A percentile compares a stretch with the other conserved stretches of the same genome.
Conservation (phyloP, 805 yeast genomes). For the Starmerella floris region DNA sequence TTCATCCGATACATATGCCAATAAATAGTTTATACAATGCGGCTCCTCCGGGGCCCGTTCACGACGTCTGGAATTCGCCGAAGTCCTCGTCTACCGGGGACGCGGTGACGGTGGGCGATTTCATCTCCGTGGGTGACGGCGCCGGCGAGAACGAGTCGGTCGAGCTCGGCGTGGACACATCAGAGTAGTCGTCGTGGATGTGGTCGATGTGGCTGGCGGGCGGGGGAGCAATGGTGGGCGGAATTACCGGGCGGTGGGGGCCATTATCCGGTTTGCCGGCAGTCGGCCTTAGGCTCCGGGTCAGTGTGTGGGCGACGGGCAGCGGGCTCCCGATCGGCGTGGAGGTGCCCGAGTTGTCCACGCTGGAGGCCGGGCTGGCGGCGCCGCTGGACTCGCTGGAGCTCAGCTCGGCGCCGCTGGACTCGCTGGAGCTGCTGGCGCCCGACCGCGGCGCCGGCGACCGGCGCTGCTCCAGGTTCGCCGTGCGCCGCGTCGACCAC, state of each 20-base stretch:
- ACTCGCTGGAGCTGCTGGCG: background rate
- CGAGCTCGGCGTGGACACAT: constrained; percentile 1
- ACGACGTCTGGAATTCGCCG: constrained; percentile 26
- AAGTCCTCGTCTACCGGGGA: constrained; percentile 25
- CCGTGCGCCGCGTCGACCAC: constrained; percentile 8
- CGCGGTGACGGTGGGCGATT: constrained; percentile 1
- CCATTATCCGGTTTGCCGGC: background rate
- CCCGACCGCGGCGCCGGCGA: background rate
- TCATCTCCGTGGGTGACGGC: background rate
- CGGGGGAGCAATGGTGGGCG: background rate
- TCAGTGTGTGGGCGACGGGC: background rate
- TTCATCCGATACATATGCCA: no score
- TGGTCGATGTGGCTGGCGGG: background rate
- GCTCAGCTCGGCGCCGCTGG: background rate
- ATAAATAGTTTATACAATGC: no score
- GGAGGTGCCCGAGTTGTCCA: background rate
- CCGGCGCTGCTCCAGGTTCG: constrained; percentile 1
- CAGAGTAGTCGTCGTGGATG: background rate
- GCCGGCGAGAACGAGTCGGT: background rate
- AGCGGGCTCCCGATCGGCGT: background rate
- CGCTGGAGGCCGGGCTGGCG: background rate
- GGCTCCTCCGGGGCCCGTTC: no score
- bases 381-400: background rate
- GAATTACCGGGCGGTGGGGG: background rate
- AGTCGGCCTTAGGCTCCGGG: background rate